Base-by-base conservation (phyloP, 768 basidiomycete species). In the Albatrellus ellisii region DNA sequence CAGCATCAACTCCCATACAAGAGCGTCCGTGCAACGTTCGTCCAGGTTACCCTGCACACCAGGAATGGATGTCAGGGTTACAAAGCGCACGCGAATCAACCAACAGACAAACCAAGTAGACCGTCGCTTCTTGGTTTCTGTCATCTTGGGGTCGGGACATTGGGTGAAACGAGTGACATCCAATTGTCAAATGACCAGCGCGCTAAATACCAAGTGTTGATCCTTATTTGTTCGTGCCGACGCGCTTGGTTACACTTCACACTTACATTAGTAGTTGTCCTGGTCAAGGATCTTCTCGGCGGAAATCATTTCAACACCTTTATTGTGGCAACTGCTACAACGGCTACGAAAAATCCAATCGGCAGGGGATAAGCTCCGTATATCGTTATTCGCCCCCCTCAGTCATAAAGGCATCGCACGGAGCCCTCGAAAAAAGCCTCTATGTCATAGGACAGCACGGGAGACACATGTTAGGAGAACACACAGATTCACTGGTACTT, bases 1-100 rank as follows among this genome's bases (percentile, higher is more conserved):
- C 28, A 99, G 61, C 94, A 99, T 98, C 36, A 99, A 65, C 66
- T 98, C 94, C 94, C 94, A 98, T 41, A 98, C 69, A 43, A 98
- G 69, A 25, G 92, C 88, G 59, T 98, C 94, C 8, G 85, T 73
- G 54, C 86, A 90, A 43, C 90, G 74, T 61, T 98, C 95, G 58
- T 98, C 94, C 22, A 99, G 74, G 58, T 99, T 98, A 38, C 94
- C 94, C 94, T 97, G 31, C 29, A 31, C 29, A 12, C 12, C 29
- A 31, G 17, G 17, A 32, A 32, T 10, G 10, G 5, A 12, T 37
- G 22, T 29, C n/a, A 22, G 29, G 18, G 29, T 18, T 2, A 0
- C 9, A 14, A 15, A n/a, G 6, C 6, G 6, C 24, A 18, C 6
- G 20, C 26, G 10, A 21, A 21, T 0, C 1, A 12, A 22, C 3